Base-by-base conservation (phyloP, 73 alveolate genomes). In the Tetrahymena elliotti region DNA sequence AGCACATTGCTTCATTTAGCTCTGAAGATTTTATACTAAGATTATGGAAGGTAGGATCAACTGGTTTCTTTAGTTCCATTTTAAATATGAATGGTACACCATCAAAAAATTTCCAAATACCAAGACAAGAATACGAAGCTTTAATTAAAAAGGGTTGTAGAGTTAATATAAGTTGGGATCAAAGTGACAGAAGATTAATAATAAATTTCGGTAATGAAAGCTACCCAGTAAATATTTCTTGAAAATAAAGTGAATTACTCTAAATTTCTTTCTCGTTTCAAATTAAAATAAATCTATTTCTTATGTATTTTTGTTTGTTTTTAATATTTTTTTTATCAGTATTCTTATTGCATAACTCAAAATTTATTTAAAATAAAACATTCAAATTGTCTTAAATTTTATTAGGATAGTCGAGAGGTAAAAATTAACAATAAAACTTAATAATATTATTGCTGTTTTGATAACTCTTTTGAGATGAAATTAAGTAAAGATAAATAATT, bases 11-110 rank as follows among this genome's bases (percentile, higher is more conserved):
- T 6, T 47, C 93, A 22, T 94, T 94, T 53, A 84, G 95, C 36
- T 36, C 93, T 33, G 52, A 88, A 84, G 96, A 94, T 94, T 94
- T 84, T 88, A 94, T 52, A 33, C 41, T 94, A 16, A 94, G 93
- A 53, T 41, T 94, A 34, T 94, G 96, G 96, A 94, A 84, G 47
- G 96, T 94, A 0, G 95, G 95, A 94, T 38, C 95, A 33, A 88
- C 96, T 34, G 96, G 96, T 18, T 68, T 68, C 88, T 68, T 68
- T 68, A 68, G 88, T 68, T 68, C 88, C n/a, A 68, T 68, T 18
- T 68, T 68, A 31, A 68, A 68, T 24, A 68, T 68, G 88, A 68
- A 68, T 24, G 88, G 88, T 4, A 68, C 88, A 1, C 88, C 88
- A n/a, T 68, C 88, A 3, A 68, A 68, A 68, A 68, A 68, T 24